phyloP scores from a whole-genome alignment of 2,329 filamentous ascomycete species.

The Hymenoscyphus repandus region DNA sequence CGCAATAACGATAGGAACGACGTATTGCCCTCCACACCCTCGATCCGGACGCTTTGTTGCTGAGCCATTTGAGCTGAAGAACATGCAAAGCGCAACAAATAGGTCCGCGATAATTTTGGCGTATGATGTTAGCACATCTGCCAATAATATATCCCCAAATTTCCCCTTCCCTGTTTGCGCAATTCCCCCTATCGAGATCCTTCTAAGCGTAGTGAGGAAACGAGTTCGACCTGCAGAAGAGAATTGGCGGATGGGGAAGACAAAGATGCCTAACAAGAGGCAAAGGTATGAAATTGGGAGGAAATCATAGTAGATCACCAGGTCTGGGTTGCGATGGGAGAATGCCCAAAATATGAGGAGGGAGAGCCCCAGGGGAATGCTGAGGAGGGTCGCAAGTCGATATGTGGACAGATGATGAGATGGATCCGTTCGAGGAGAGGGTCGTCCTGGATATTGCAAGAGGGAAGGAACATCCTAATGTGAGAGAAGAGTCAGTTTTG shows the following conservation, averaged over 20 bases:
- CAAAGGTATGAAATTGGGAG: slow-evolving; percentile 81
- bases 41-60: slow-evolving; percentile 79
- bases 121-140: slow-evolving; percentile 92
- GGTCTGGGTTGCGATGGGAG: slow-evolving; percentile 63
- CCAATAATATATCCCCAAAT: slow-evolving; percentile 89
- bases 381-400: slow-evolving; percentile 74
- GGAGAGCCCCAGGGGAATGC: slow-evolving; percentile 63
- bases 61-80: slow-evolving; percentile 63
- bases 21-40: slow-evolving; percentile 69
- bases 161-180: slow-evolving; percentile 84
- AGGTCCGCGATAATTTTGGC: slow-evolving; percentile 87
- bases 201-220: slow-evolving; percentile 68
- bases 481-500: slow-evolving; percentile 15
- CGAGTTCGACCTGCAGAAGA: slow-evolving; percentile 68
- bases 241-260: slow-evolving; percentile 64
- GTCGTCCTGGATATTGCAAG: slow-evolving; percentile 77
- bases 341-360: slow-evolving; percentile 79
- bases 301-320: slow-evolving; percentile 75
- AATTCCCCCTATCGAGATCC: slow-evolving; percentile 78
- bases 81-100: slow-evolving; percentile 89
- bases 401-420: slow-evolving; percentile 81
- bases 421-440: slow-evolving; percentile 58
- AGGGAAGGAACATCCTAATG: slow-evolving; percentile 71
- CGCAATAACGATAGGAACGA: slow-evolving; percentile 80
- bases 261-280: slow-evolving; percentile 64